Base-by-base conservation (phyloP, 768 basidiomycete genomes). In the Calvatia gigantea region DNA sequence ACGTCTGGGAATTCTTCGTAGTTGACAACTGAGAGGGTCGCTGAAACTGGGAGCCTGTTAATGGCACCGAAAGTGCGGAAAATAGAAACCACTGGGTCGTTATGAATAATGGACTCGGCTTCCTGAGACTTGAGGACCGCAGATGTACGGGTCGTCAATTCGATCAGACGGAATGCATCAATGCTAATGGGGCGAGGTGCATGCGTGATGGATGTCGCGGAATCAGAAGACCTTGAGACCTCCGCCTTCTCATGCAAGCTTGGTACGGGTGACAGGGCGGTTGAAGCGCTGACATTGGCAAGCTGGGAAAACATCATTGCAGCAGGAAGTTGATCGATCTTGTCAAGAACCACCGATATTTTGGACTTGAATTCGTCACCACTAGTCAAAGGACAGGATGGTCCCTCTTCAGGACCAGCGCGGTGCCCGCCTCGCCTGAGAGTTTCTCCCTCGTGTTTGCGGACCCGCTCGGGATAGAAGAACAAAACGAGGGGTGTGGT, bases 141-240 rank as follows among this genome's bases (percentile, higher is more conserved):
- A 2, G 91, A 94, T 1, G 91, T 91, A 56, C 97, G 88, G 33
- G 87, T 87, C 1, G 91, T 90, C 42, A 98, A 74, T 66, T 98
- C 94, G 61, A 98, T 83, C 6, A 98, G 79, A 17, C 95, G 92
- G 2, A 98, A 78, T 0, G 89, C 89, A 60, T 92, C 83, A 31
- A 96, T 75, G 8, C 74, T 70, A 48, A 84, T 70, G 11, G 58
- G 48, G 50, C 2, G 58, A 28, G 12, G 54, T n/a, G 3, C 54
- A 32, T 4, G 49, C 35, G 6, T 46, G 21, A 38, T 60, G n/a
- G 60, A 59, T 7, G 19, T 32, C 1, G 9, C 11, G 15, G 6
- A 14, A 11, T 45, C 52, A 21, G 43, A 25, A 2, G 21, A 25
- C 6, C 35, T 47, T 15, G 28, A 7, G 25, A 9, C 8, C 23